Conservation (phyloP, 1,284 basidiomycete genomes). For the Gomphus sp. region DNA sequence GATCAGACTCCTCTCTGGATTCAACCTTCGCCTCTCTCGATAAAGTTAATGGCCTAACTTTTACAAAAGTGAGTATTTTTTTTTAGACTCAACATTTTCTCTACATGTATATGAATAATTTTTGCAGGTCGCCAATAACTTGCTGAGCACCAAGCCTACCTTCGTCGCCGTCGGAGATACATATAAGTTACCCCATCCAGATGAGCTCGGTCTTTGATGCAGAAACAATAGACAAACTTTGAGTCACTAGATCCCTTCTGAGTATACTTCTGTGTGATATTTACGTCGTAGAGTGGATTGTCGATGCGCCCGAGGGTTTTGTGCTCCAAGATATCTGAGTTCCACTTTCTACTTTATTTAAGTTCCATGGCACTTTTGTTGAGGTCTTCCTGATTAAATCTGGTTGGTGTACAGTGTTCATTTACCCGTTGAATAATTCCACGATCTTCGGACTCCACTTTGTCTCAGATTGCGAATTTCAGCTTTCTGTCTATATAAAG, state of each 20-base stretch:
- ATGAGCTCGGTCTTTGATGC: constrained; percentile 73
- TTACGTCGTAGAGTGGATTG: not conserved
- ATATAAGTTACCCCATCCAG: constrained; percentile 68
- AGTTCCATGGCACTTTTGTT: not conserved
- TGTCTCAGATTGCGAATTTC: not conserved
- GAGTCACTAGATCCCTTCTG: not conserved
- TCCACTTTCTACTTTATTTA: not conserved
- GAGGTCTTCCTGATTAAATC: not conserved
- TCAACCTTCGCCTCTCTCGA: constrained; percentile 51
- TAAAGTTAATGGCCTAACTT: constrained; percentile 44
- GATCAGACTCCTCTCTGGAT: constrained; percentile 43
- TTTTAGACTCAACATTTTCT: not conserved
- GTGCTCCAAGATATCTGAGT: not conserved
- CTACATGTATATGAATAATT: not conserved
- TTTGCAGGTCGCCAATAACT: constrained; percentile 20
- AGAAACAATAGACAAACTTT: constrained; percentile 3
- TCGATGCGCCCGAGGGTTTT: not conserved
- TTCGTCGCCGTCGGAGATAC: constrained; percentile 80
- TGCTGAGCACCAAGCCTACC: constrained; percentile 71
- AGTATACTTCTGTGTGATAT: not conserved
- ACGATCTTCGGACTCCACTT: not conserved
- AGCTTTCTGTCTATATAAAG: not conserved
- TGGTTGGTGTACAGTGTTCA: not conserved
- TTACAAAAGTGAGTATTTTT: constrained; percentile 46
- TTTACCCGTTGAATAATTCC: not conserved